Base-by-base conservation (phyloP, 1,284 basidiomycete genomes). In the Prillingera fragicola region DNA sequence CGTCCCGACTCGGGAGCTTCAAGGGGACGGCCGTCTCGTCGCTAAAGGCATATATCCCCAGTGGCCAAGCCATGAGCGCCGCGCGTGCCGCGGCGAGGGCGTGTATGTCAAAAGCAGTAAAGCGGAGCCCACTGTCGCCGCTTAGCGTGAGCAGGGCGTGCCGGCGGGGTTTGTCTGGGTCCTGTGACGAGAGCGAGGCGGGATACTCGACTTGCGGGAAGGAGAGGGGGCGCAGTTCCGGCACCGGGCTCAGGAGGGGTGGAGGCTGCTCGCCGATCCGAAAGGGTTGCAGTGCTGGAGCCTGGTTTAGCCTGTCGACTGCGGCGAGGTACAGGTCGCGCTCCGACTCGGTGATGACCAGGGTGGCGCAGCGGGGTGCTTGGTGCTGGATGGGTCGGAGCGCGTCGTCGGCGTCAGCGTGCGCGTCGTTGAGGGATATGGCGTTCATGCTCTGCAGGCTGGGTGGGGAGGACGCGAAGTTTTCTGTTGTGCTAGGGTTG, bases 271-370 rank as follows among this genome's bases (percentile, higher is more conserved):
- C n/a, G n/a, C n/a, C n/a, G n/a, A n/a, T n/a, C n/a, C n/a, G n/a
- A n/a, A n/a, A n/a, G n/a, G n/a, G n/a, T n/a, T n/a, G n/a, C n/a
- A n/a, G n/a, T n/a, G n/a, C n/a, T n/a, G 63, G 63, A 18, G 38
- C 34, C 35, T 52, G 29, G 17, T 67, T 60, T 2, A 69, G 52
- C 18, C 60, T 53, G 4, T 57, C 48, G 58, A 69, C 58, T 2
- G 64, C 62, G 3, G 62, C 59, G 8, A 69, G 55, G 47, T 67
- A 69, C 21, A 69, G 56, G 27, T 66, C 53, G 9, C 57, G 53
- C 26, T 67, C 67, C 2, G 58, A 59, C 10, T 59, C 60, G 1
- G 61, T 54, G 17, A 67, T 61, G 47, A 61, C 60, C 4, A 67
- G 46, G 7, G 60, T 63, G 10, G 54, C 53, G 22, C 57, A 41